Conservation (phyloP, 306 rosid species). For the Hylodesmum podocarpum region DNA sequence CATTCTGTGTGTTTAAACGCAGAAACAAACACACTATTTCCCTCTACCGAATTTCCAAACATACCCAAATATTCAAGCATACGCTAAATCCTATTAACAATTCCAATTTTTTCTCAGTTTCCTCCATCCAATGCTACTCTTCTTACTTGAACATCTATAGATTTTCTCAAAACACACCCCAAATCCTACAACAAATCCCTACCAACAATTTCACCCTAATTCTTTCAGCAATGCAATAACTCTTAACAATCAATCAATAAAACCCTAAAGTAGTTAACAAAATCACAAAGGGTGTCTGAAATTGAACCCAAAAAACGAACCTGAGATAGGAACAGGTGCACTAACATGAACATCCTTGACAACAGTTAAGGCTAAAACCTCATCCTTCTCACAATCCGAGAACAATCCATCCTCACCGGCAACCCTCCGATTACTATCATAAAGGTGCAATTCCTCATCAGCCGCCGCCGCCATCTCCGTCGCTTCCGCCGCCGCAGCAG, state of each 20-base stretch:
- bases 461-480: slow-evolving; percentile 28
- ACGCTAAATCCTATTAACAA: background rate
- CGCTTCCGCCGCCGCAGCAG: slow-evolving; percentile 20
- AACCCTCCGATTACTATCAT: slow-evolving; percentile 61
- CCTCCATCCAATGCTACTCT: background rate
- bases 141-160: background rate
- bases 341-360: slow-evolving; percentile 27
- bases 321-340: slow-evolving; percentile 68
- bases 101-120: background rate
- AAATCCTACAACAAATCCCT: background rate
- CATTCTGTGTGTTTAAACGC: too few species aligned
- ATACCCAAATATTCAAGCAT: too few species aligned
- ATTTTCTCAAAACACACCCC: background rate
- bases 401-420: slow-evolving; percentile 71
- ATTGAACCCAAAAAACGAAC: slow-evolving; percentile 22
- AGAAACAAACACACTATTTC: too few species aligned
- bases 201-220: background rate
- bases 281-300: background rate
- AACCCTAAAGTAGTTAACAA: background rate
- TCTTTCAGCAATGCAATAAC: background rate
- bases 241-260: background rate
- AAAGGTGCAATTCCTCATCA: slow-evolving; percentile 48
- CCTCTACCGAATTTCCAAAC: too few species aligned
- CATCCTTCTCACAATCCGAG: slow-evolving; percentile 77
- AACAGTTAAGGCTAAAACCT: slow-evolving; percentile 41